Evolutionary conservation across 495 filamentous ascomycete genomes (phyloP).

Genomic region (Xylaria bambusicola): DNA sequence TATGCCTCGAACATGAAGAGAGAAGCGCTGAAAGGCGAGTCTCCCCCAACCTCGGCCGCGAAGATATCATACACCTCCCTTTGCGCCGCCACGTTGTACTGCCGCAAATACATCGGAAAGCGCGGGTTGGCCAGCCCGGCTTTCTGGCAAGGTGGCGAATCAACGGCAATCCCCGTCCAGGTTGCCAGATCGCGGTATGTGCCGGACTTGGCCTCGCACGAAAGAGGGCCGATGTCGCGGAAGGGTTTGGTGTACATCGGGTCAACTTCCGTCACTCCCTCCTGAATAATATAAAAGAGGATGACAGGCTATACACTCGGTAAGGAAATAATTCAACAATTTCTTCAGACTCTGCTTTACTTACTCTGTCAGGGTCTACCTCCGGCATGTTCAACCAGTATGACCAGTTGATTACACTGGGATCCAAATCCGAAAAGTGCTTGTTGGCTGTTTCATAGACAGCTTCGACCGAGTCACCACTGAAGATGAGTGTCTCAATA

Average conservation of each 20-base stretch:
- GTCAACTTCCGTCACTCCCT: slow-evolving; percentile 47
- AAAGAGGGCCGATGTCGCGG: slow-evolving; percentile 45
- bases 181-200: slow-evolving; percentile 47
- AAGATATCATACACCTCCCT: slow-evolving; percentile 44
- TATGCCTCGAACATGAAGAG: slow-evolving; percentile 55
- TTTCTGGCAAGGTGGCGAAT: slow-evolving; percentile 48
- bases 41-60: slow-evolving; percentile 18
- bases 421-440: slow-evolving; percentile 42
- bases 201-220: slow-evolving; percentile 32
- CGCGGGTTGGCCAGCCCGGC: slow-evolving; percentile 47
- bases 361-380: slow-evolving; percentile 41
- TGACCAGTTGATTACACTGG: slow-evolving; percentile 51
- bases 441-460: slow-evolving; percentile 52
- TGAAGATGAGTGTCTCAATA: slow-evolving; percentile 49
- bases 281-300: slow-evolving; percentile 53
- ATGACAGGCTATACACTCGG: slow-evolving; percentile 43
- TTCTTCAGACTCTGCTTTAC: slow-evolving; percentile 10
- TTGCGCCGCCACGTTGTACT: slow-evolving; percentile 49
- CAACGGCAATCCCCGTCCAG: slow-evolving; percentile 44
- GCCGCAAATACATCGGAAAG: slow-evolving; percentile 51
- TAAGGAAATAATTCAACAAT: neutral
- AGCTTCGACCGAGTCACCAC: slow-evolving; percentile 48
- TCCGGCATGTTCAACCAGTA: slow-evolving; percentile 50
- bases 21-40: slow-evolving; percentile 42
- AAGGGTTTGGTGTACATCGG: slow-evolving; percentile 47